Percentiles rank a stretch among this genome's conserved stretches.
Conservation (phyloP, 495 filamentous ascomycete species). For the Tuber calosporum region DNA sequence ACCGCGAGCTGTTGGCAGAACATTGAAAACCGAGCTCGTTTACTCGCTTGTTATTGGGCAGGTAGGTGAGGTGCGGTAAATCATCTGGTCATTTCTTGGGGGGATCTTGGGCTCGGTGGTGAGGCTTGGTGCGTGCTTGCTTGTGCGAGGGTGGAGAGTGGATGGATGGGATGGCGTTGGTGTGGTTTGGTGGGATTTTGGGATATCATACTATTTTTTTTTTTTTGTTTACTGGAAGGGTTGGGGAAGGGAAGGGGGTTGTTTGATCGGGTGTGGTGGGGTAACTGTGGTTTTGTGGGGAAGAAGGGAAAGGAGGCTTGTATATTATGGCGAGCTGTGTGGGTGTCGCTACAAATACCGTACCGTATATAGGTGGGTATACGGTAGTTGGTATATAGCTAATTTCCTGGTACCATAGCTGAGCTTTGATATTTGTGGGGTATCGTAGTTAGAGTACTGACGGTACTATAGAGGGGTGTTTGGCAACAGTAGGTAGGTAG, state of each 20-base stretch:
- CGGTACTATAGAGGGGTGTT: not conserved
- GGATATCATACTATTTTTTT: too few relatives aligned
- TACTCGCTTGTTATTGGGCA: not conserved
- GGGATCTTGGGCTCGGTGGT: not conserved
- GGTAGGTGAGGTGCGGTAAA: not conserved
- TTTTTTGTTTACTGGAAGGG: not conserved
- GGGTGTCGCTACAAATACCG: not conserved
- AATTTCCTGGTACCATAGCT: not conserved
- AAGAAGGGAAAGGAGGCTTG: not conserved
- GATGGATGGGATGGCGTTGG: not conserved
- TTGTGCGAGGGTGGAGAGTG: not conserved
- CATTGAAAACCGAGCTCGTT: not conserved
- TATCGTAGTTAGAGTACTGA: not conserved
- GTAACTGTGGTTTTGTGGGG: not conserved
- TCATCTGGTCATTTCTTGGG: not conserved
- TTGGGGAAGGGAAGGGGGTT: not conserved
- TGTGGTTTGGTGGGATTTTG: not conserved
- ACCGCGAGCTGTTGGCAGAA: too few relatives aligned
- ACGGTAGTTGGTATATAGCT: not conserved
- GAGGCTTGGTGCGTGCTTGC: not conserved
- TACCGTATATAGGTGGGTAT: too few relatives aligned
- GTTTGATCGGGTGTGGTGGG: not conserved
- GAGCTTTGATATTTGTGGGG: not conserved
- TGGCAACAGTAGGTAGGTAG: too few relatives aligned
- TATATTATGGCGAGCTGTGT: not conserved